Base-by-base conservation (phyloP, 495 filamentous ascomycete genomes). In the Aspergillus kassunensis region DNA sequence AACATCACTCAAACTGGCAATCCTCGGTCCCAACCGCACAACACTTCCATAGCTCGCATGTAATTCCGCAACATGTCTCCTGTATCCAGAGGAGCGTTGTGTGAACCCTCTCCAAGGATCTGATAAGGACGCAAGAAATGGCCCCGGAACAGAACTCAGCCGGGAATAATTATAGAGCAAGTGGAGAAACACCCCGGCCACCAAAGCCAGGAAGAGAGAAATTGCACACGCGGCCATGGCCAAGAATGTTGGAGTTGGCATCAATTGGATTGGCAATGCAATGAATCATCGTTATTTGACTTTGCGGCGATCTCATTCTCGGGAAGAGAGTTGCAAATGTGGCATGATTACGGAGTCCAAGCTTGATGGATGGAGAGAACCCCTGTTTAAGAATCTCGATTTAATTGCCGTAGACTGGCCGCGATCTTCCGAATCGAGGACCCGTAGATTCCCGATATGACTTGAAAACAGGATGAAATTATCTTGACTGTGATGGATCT, bases 21-120 rank as follows among this genome's bases (percentile, higher is more conserved):
- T 68, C 29, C 78, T 73, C 1, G 82, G 81, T 0, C 81, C 82
- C 10, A 84, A 62, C 1, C 81, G 74, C 21, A 87, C 82, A 1
- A 77, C 59, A 1, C 68, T 63, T 0, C 82, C 83, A 58, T 83
- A 80, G 19, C 61, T 61, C 15, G 58, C 21, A 49, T 85, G 82
- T 7, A 84, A 59, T 0, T 49, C 51, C 12, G 27, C 31, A 29
- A 64, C 34, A 10, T 13, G 27, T 30, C 41, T 43, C 24, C 44
- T 45, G 24, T 57, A 57, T 12, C 41, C 19, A 15, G 53, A 12
- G 0, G 51, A 49, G 2, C 42, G 41, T 21, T 25, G 53, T 6
- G 36, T 49, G 42, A 10, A 25, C 34, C n/a, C n/a, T 18, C 49
- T 34, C 61, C 61, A 61, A 24, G 51, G 18, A 16, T 46, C 44